These are phyloP conservation scores for Hymenoscyphus repandus DNA, from an alignment of 2,329 filamentous ascomycete genomes.

Conservation along the genomic window DNA sequence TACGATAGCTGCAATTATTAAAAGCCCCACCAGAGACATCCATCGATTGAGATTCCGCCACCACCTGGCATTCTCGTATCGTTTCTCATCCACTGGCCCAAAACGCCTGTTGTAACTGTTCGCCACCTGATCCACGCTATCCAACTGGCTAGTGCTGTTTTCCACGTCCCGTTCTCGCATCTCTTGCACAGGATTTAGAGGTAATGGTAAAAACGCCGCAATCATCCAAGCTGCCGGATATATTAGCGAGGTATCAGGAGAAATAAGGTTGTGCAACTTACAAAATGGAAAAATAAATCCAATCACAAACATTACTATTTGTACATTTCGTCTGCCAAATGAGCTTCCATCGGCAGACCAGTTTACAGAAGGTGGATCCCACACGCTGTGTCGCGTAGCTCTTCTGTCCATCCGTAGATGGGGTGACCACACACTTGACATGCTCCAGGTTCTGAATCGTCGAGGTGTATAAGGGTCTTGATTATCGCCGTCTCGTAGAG, in stretches of 20 bases:
- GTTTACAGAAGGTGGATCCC: slow-evolving; percentile 68
- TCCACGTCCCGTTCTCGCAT: slow-evolving; percentile 42
- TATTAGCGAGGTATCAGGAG: slow-evolving; percentile 4
- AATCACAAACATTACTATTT: slow-evolving; percentile 67
- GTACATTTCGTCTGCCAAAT: slow-evolving; percentile 64
- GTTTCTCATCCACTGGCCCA: slow-evolving; percentile 29
- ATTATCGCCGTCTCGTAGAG: slow-evolving; percentile 13
- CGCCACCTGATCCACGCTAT: slow-evolving; percentile 16
- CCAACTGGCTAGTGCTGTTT: slow-evolving; percentile 29
- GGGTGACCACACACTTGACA: slow-evolving; percentile 68
- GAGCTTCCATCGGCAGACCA: slow-evolving; percentile 56
- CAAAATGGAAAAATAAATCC: slow-evolving; percentile 75
- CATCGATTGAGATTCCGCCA: slow-evolving; percentile 58
- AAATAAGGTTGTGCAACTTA: slow-evolving; percentile 36
- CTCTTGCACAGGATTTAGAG: slow-evolving; percentile 47
- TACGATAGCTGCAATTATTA: slow-evolving; percentile 50
- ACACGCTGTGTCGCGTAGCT: slow-evolving; percentile 53
- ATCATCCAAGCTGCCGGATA: slow-evolving; percentile 65
- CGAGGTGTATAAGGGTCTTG: slow-evolving; percentile 13
- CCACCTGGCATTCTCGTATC: slow-evolving; percentile 54
- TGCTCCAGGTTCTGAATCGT: slow-evolving; percentile 41
- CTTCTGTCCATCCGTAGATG: slow-evolving; percentile 63
- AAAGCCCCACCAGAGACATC: slow-evolving; percentile 52
- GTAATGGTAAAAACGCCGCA: slow-evolving; percentile 68
- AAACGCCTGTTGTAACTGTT: slow-evolving; percentile 27